A percentile compares a stretch with the other conserved stretches of the same genome.
Conservation (phyloP, 2,329 filamentous ascomycete species). For the Colletotrichum echinochloae region DNA sequence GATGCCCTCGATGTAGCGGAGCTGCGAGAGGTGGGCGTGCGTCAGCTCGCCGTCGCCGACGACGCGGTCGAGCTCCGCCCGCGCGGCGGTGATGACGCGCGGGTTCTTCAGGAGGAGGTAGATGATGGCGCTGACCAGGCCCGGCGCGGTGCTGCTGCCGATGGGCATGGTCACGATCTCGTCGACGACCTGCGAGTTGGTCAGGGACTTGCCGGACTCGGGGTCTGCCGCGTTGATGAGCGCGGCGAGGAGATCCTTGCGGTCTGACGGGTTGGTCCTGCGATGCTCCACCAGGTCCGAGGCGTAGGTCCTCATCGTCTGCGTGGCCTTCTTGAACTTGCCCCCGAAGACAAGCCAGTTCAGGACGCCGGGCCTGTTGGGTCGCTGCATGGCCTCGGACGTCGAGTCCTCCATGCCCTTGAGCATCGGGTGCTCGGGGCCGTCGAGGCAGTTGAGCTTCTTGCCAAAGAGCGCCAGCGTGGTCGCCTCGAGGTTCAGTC, state of each 20-base stretch:
- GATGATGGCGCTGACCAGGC: slow-evolving; percentile 58
- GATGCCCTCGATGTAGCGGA: slow-evolving; percentile 66
- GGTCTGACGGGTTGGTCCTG: slow-evolving; percentile 63
- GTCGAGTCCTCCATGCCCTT: slow-evolving; percentile 67
- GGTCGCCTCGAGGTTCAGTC: slow-evolving; percentile 64
- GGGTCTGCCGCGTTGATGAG: slow-evolving; percentile 71
- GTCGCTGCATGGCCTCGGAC: slow-evolving; percentile 66
- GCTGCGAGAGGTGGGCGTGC: slow-evolving; percentile 61
- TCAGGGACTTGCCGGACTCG: slow-evolving; percentile 68
- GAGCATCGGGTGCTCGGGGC: slow-evolving; percentile 61
- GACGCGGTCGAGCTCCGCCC: slow-evolving; percentile 65
- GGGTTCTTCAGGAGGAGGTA: slow-evolving; percentile 66
- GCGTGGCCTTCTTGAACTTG: slow-evolving; percentile 67
- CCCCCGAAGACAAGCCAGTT: slow-evolving; percentile 64
- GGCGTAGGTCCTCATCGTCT: slow-evolving; percentile 66
- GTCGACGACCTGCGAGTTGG: slow-evolving; percentile 71
- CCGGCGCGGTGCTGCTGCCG: slow-evolving; percentile 63
- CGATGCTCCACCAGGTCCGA: slow-evolving; percentile 69
- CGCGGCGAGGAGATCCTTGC: slow-evolving; percentile 71
- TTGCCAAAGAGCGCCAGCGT: slow-evolving; percentile 64
- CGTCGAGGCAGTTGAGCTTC: slow-evolving; percentile 59
- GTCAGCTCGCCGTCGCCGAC: slow-evolving; percentile 59
- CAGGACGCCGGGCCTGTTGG: slow-evolving; percentile 62
- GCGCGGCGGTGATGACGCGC: slow-evolving; percentile 58
- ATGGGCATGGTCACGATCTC: slow-evolving; percentile 78